Percentiles rank a stretch among this genome's conserved stretches.
Evolutionary conservation across 179 eudicot genomes (phyloP).

Genomic region (Vitellaria paradoxa): DNA sequence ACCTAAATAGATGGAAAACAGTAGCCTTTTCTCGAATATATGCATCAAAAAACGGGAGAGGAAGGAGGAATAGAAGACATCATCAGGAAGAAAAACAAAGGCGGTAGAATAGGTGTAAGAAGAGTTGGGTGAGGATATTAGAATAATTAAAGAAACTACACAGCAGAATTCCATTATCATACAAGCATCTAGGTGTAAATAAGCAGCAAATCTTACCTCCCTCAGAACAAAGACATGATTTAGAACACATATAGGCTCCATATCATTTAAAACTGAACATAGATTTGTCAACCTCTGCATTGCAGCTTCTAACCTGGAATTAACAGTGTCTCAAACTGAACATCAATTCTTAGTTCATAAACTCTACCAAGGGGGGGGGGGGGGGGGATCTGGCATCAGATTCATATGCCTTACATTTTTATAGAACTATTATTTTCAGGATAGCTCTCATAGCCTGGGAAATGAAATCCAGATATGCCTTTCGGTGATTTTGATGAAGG

Average conservation of each 20-base stretch:
- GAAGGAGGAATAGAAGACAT: neutral
- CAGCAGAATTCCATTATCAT: too few species aligned
- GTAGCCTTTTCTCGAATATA: neutral
- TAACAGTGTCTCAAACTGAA: slow-evolving; percentile 12
- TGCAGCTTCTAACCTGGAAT: slow-evolving; percentile 98
- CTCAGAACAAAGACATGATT: slow-evolving; percentile 98
- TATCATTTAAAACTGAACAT: slow-evolving; percentile 93
- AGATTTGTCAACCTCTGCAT: slow-evolving; percentile 99
- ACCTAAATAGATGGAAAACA: neutral
- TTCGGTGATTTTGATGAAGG: slow-evolving; percentile 74
- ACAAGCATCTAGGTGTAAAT: neutral
- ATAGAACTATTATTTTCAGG: slow-evolving; percentile 82
- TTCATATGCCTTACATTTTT: slow-evolving; percentile 62
- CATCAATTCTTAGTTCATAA: slow-evolving; percentile 7
- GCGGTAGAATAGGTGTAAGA: neutral
- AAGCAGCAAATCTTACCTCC: slow-evolving; percentile 56
- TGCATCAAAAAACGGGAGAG: neutral
- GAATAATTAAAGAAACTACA: neutral
- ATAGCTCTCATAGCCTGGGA: slow-evolving; percentile 95
- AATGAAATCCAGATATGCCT: slow-evolving; percentile 62
- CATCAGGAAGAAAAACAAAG: neutral
- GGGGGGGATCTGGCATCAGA: slow-evolving; percentile 9
- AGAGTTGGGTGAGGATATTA: neutral
- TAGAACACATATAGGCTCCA: slow-evolving; percentile 98
- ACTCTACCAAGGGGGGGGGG: neutral